phyloP scores from a whole-genome alignment of 2,329 filamentous ascomycete genomes.

The Annulohypoxylon truncatum region DNA sequence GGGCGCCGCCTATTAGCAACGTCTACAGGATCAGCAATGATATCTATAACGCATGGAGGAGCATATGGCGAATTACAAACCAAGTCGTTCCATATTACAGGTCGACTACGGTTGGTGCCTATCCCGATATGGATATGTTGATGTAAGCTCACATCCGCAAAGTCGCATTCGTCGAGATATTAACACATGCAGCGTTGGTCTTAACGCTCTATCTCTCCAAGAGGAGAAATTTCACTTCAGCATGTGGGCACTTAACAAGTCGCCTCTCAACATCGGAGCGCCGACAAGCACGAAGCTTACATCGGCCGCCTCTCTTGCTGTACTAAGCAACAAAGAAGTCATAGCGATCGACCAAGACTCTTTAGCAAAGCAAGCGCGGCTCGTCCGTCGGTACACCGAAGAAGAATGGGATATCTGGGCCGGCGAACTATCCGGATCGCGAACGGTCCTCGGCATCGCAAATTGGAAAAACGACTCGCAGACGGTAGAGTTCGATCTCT shows the following conservation, averaged over 20 bases:
- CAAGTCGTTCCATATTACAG: conserved; percentile 61
- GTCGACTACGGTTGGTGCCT: conserved; percentile 59
- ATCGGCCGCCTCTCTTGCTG: conserved; percentile 54
- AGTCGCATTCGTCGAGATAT: not conserved
- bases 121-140: conserved; percentile 65
- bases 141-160: conserved; percentile 49
- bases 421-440: conserved; percentile 57
- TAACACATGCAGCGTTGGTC: conserved; percentile 55
- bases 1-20: conserved; percentile 59
- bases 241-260: conserved; percentile 65
- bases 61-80: conserved; percentile 64
- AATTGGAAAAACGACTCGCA: conserved; percentile 62
- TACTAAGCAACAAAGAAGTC: conserved; percentile 63
- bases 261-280: conserved; percentile 61
- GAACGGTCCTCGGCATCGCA: conserved; percentile 59
- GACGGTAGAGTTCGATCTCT: conserved; percentile 56
- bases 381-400: conserved; percentile 61
- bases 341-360: conserved; percentile 69
- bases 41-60: conserved; percentile 63
- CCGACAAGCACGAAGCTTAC: conserved; percentile 55
- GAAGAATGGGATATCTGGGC: conserved; percentile 64
- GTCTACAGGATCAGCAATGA: conserved; percentile 66
- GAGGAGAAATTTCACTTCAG: conserved; percentile 66
- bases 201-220: conserved; percentile 56
- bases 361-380: conserved; percentile 61